Conservation (phyloP, 805 yeast species). For the Wickerhamiella musiphila region DNA sequence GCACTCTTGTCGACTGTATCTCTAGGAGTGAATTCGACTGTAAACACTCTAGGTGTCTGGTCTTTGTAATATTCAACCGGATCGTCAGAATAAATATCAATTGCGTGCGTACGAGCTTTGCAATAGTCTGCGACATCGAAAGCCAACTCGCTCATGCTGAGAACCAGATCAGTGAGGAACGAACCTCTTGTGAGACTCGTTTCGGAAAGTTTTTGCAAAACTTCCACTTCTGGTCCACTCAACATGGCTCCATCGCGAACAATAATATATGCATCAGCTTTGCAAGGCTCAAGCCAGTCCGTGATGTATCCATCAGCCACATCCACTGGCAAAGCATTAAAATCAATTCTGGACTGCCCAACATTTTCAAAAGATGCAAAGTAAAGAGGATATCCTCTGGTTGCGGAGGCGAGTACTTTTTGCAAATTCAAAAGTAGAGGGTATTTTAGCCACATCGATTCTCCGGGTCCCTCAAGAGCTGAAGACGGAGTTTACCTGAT, state of each 20-base stretch:
- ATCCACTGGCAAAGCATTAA: constrained; percentile 2
- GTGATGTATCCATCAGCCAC: constrained; percentile 13
- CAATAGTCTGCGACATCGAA: constrained; percentile 15
- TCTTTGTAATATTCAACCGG: constrained; percentile 7
- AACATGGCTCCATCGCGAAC: constrained; percentile 12
- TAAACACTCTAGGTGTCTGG: constrained; percentile 12
- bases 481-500: neutral
- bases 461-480: neutral
- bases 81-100: constrained; percentile 4
- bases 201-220: constrained; percentile 11
- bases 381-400: constrained; percentile 13
- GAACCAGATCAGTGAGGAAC: constrained; percentile 9
- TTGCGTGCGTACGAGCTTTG: constrained; percentile 7
- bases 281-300: constrained; percentile 14
- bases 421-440: neutral
- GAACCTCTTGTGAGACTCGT: constrained; percentile 14
- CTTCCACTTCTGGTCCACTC: constrained; percentile 8
- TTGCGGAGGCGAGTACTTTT: neutral
- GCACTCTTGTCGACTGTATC: constrained; percentile 18
- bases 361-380: constrained; percentile 16
- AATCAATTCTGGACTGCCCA: constrained; percentile 7
- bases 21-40: constrained; percentile 9
- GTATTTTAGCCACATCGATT: neutral
- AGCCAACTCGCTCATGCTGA: constrained; percentile 14
- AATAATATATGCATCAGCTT: constrained; percentile 14